Evolutionary conservation across 148 eudicot genomes (phyloP), one percentile per base, ranked within the genome.

Genomic region (Cornus florida): DNA sequence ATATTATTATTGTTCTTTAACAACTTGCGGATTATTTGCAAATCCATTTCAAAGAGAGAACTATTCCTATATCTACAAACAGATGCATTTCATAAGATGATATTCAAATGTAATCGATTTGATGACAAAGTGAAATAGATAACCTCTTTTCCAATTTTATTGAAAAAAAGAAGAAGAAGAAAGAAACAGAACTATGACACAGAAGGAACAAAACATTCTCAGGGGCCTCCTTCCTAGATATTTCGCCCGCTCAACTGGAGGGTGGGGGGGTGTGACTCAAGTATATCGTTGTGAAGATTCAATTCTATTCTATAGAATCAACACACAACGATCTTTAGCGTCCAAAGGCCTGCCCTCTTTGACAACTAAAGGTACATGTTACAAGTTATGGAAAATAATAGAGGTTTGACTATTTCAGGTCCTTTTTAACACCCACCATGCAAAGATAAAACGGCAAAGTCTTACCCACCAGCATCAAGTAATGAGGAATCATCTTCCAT

Each of bases 401-500:
- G 32, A 53, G 50, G 48, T 50, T 32, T 53, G 53, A 28, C n/a
- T 57, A 20, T 65, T 23, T 10, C 67, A 4, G 46, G 1, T 72
- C 62, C 24, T 35, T 33, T 57, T 12, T 28, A 31, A 56, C 17
- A 50, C 11, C 48, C 20, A 69, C 20, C 70, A 19, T 31, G 67
- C 35, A 77, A 48, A 66, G 10, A 43, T 20, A 46, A 43, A 66
- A 35, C 6, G 35, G 23, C 24, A 28, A 39, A 38, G 23, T 19
- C 39, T n/a, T 75, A 46, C 66, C 53, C 22, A 38, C 9, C n/a
- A 65, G 56, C 66, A 71, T 66, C 69, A 72, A 38, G 38, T 23
- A 48, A 56, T 35, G 9, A 66, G 62, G 73, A 57, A 77, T 67
- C 78, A 68, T 77, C 74, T 78, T 82, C 78, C 84, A 82, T 50